Evolutionary conservation across 495 filamentous ascomycete species (phyloP).

Genomic region (Gamarada debralockiae): DNA sequence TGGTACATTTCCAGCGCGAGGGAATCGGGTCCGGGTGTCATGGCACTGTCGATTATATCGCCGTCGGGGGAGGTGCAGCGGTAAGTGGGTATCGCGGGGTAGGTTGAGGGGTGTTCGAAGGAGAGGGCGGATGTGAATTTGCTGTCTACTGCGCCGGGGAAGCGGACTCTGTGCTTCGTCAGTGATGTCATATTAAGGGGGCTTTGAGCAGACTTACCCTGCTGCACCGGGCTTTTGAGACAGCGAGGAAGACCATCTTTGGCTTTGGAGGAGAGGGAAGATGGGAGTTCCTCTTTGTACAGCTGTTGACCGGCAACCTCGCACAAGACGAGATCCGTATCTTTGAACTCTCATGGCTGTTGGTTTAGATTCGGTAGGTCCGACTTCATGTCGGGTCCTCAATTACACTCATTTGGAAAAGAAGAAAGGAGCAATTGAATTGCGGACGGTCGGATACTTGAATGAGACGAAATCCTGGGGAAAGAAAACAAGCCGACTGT

Average conservation of each 20-base stretch:
- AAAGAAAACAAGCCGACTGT: too few species aligned
- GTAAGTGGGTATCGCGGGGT: conserved; percentile 60
- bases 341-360: neutral
- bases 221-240: conserved; percentile 23
- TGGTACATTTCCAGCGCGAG: conserved; percentile 44
- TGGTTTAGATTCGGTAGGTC: neutral
- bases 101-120: conserved; percentile 65
- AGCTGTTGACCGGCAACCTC: neutral
- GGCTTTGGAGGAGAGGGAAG: neutral
- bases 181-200: neutral
- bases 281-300: neutral
- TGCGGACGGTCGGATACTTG: neutral
- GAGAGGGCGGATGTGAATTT: conserved; percentile 77
- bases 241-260: conserved; percentile 17
- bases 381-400: neutral
- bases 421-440: too few species aligned
- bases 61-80: conserved; percentile 73
- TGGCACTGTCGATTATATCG: conserved; percentile 67
- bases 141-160: conserved; percentile 93
- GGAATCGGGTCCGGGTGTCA: conserved; percentile 59
- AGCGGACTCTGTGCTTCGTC: conserved; percentile 53
- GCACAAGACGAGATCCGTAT: neutral
- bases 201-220: conserved; percentile 16
- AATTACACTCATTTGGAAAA: neutral
- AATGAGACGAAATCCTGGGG: too few species aligned